phyloP scores from a whole-genome alignment of 805 yeast species.

The Myxozyma nipponensis region DNA sequence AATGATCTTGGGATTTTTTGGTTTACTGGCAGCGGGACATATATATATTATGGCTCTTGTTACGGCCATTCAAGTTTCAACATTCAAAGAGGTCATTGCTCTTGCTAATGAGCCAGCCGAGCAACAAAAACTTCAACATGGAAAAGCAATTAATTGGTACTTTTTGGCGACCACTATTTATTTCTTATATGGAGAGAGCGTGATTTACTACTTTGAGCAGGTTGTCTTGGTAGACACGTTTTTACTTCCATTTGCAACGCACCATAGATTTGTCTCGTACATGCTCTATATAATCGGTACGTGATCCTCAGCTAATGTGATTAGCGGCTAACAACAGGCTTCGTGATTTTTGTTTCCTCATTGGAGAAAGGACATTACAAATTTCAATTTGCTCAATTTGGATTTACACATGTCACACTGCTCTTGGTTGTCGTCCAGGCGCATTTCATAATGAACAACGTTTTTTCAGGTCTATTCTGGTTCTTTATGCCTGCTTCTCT shows the following conservation, averaged over 20 bases:
- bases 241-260: conserved; percentile 58
- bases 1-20: conserved; percentile 73
- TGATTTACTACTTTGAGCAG: conserved; percentile 62
- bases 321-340: too few relatives aligned
- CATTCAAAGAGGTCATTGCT: conserved; percentile 86
- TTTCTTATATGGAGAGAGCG: conserved; percentile 81
- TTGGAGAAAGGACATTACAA: conserved; percentile 82
- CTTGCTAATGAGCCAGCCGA: conserved; percentile 81
- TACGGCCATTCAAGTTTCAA: conserved; percentile 67
- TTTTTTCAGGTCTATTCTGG: conserved; percentile 93
- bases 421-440: conserved; percentile 89
- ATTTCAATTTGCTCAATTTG: conserved; percentile 90
- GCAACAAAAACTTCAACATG: conserved; percentile 70
- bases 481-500: conserved; percentile 85
- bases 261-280: conserved; percentile 82
- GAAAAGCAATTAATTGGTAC: conserved; percentile 29
- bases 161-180: conserved; percentile 81
- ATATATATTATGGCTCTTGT: conserved; percentile 71
- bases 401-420: conserved; percentile 91
- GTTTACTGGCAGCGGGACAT: conserved; percentile 77
- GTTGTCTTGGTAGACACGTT: conserved; percentile 50
- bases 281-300: conserved; percentile 51
- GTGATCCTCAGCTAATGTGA: neutral
- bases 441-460: conserved; percentile 83
- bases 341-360: conserved; percentile 84